A percentile compares a stretch with the other conserved stretches of the same genome.
phyloP scores from a whole-genome alignment of 305 asterid genomes.

The Fraxinus albicans region DNA sequence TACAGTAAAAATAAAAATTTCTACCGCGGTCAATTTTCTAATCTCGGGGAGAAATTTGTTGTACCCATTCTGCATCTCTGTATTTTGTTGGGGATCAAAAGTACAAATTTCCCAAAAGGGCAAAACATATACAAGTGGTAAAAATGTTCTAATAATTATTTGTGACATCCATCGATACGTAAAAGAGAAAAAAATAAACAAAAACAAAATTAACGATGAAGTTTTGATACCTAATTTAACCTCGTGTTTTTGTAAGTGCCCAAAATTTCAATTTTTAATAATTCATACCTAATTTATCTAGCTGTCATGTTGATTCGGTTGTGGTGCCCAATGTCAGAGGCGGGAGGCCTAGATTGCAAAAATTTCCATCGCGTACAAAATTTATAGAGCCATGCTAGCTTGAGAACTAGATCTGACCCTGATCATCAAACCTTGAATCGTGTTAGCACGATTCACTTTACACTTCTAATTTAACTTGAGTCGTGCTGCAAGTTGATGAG shows the following conservation, averaged over 20 bases:
- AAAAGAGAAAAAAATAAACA: too few species aligned
- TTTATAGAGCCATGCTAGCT: neutral
- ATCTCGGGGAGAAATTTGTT: slow-evolving; percentile 12
- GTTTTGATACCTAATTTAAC: neutral
- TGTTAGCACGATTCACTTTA: too few species aligned
- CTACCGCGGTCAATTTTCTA: slow-evolving; percentile 35
- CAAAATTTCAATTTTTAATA: neutral
- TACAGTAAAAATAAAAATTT: neutral
- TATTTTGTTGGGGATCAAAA: slow-evolving; percentile 9
- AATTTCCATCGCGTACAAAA: neutral
- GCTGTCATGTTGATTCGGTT: neutral
- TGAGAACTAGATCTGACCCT: neutral
- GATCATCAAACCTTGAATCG: neutral
- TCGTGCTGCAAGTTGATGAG: neutral
- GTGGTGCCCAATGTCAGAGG: neutral
- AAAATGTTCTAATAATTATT: too few species aligned
- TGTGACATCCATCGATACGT: neutral
- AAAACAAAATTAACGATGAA: too few species aligned
- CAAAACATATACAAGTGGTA: neutral
- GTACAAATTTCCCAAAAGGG: neutral
- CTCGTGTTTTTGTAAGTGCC: neutral
- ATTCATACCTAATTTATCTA: neutral
- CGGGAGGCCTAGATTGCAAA: neutral
- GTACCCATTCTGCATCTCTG: neutral
- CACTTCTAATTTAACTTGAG: too few species aligned